phyloP scores from a whole-genome alignment of 495 filamentous ascomycete species.

The Lasiosphaeria hispida region DNA sequence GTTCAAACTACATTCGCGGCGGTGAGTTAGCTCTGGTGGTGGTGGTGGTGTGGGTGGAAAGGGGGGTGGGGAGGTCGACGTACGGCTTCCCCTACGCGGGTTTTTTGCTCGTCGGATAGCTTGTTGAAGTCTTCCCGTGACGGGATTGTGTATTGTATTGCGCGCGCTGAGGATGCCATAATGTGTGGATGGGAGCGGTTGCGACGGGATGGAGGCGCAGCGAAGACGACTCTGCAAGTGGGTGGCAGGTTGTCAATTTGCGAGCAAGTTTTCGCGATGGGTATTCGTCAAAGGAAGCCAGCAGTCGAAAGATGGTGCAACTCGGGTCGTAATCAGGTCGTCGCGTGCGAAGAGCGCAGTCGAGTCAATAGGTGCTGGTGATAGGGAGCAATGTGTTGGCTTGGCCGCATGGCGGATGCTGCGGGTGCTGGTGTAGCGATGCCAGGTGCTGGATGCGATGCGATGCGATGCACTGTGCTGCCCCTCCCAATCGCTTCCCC shows the following conservation, averaged over 20 bases:
- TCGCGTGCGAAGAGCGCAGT: neutral
- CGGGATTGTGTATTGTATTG: conserved; percentile 35
- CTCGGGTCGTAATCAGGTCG: conserved; percentile 2
- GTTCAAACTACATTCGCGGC: conserved; percentile 64
- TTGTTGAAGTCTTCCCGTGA: conserved; percentile 36
- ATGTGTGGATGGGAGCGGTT: conserved; percentile 3
- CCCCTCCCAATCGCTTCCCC: neutral
- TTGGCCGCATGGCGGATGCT: neutral
- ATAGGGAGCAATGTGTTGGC: neutral
- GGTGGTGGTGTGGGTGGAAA: neutral
- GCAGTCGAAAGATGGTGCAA: neutral
- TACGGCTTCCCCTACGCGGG: conserved; percentile 34
- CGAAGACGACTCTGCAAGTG: neutral
- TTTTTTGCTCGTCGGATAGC: conserved; percentile 36
- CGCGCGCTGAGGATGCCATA: conserved; percentile 29
- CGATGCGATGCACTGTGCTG: neutral
- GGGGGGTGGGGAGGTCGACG: neutral
- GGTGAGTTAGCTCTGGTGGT: neutral
- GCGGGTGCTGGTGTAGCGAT: neutral
- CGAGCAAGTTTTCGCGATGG: neutral
- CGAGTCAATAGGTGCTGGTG: neutral
- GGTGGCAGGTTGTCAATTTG: neutral
- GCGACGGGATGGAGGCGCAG: conserved; percentile 7
- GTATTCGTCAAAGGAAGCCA: neutral
- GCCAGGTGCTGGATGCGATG: neutral